Percentiles rank a stretch among this genome's conserved stretches.
Evolutionary conservation across 2,329 filamentous ascomycete species (phyloP).

Genomic region (Aspergillus fumigatus): DNA sequence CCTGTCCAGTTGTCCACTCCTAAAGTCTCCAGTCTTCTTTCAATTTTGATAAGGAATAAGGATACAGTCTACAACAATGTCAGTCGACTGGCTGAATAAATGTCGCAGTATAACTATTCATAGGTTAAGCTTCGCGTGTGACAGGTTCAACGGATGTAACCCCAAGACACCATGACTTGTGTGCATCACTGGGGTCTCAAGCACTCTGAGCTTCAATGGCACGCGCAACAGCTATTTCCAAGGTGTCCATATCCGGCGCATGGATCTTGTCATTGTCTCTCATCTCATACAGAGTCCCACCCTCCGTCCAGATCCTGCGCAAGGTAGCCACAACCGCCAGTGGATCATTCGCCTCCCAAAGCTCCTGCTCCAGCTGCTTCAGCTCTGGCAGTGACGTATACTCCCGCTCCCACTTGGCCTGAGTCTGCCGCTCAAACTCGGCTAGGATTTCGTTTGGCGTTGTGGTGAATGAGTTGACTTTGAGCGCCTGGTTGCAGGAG

Average conservation of each 20-base stretch:
- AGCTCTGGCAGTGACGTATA: constrained; percentile 53
- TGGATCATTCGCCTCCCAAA: constrained; percentile 52
- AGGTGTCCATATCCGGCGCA: constrained; percentile 49
- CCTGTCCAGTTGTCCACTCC: neutral
- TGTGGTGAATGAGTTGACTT: constrained; percentile 67
- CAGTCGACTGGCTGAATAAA: neutral
- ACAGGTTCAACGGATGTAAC: neutral
- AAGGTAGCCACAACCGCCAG: constrained; percentile 56
- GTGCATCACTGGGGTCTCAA: neutral
- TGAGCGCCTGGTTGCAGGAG: constrained; percentile 54
- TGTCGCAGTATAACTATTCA: neutral
- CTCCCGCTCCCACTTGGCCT: constrained; percentile 51
- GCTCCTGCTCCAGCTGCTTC: constrained; percentile 53
- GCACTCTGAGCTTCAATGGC: constrained; percentile 13
- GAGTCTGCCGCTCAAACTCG: constrained; percentile 66
- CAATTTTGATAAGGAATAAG: neutral
- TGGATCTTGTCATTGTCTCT: constrained; percentile 62
- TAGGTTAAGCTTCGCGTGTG: neutral
- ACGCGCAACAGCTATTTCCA: constrained; percentile 45
- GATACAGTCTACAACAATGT: neutral
- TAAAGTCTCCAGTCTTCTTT: neutral
- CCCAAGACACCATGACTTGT: neutral
- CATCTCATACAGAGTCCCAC: constrained; percentile 65
- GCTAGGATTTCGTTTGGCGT: constrained; percentile 59
- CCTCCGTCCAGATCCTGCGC: constrained; percentile 67